A percentile compares a stretch with the other conserved stretches of the same genome.
Evolutionary conservation across 108 stramenopile species (phyloP).

Genomic region (Nannochloropsis oceanica): DNA sequence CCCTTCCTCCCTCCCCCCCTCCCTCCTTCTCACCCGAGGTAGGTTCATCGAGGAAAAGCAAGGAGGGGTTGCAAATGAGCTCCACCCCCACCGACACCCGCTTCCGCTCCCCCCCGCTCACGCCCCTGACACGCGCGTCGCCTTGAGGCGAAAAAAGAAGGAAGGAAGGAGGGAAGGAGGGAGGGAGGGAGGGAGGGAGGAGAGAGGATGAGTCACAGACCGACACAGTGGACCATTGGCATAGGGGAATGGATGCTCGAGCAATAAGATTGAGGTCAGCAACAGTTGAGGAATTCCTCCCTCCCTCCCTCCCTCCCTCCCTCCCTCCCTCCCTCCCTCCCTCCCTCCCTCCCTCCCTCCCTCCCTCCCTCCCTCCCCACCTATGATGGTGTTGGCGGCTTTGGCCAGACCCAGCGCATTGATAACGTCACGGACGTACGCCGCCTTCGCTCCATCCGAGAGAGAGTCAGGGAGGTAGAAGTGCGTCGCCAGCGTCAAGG

Average conservation of each 20-base stretch:
- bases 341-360: not conserved
- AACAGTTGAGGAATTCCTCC: no score
- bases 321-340: not conserved
- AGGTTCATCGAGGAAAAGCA: constrained; percentile 44
- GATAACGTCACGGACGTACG: not conserved
- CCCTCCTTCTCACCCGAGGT: constrained; percentile 34
- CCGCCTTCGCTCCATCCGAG: not conserved
- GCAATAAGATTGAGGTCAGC: no score
- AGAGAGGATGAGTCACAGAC: not conserved
- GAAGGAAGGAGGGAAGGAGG: not conserved
- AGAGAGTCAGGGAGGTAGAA: not conserved
- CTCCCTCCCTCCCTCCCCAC: not conserved
- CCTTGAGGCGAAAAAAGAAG: not conserved
- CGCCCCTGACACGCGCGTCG: not conserved
- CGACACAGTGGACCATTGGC: no score
- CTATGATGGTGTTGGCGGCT: not conserved
- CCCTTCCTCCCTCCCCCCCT: not conserved
- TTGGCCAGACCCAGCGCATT: not conserved
- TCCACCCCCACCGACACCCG: constrained; percentile 56
- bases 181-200: not conserved
- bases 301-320: no score
- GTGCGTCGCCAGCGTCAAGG: not conserved
- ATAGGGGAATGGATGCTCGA: no score
- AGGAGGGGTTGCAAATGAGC: constrained; percentile 22
- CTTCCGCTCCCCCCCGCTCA: constrained; percentile 54